phyloP scores from a whole-genome alignment of 495 filamentous ascomycete genomes.

The Barbatosphaeria neglecta region DNA sequence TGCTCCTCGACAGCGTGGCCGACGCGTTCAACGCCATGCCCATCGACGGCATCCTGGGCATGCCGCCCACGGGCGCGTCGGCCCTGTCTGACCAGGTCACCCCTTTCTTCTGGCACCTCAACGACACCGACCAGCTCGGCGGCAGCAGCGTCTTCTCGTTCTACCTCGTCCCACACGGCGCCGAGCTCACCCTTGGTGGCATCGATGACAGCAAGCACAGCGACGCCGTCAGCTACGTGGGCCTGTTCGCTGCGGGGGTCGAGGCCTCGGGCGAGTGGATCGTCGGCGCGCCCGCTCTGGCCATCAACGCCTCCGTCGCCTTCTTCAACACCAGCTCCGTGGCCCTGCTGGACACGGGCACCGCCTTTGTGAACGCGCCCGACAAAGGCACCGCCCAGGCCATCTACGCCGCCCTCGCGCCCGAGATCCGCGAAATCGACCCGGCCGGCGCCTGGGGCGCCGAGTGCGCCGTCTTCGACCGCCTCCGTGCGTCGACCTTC shows the following conservation, averaged over 20 bases:
- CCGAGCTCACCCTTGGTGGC: constrained; percentile 22
- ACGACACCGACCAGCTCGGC: background rate
- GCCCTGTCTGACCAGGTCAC: constrained; percentile 3
- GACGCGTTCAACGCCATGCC: constrained; percentile 7
- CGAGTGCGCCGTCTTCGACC: constrained; percentile 3
- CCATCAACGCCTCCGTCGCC: constrained; percentile 3
- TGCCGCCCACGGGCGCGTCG: constrained; percentile 5
- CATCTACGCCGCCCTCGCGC: constrained; percentile 12
- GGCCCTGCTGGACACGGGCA: constrained; percentile 12
- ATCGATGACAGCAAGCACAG: constrained; percentile 13
- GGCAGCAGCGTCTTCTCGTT: constrained; percentile 9
- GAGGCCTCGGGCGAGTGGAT: constrained; percentile 4
- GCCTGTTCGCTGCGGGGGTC: constrained; percentile 5
- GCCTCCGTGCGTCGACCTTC: background rate
- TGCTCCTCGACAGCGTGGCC: constrained; percentile 12
- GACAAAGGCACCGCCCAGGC: constrained; percentile 7
- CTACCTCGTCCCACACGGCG: constrained; percentile 7
- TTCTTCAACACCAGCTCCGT: constrained; percentile 2
- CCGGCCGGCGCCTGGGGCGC: constrained; percentile 11
- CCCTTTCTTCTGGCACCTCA: background rate
- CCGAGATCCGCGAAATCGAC: constrained; percentile 9
- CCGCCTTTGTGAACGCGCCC: constrained; percentile 10
- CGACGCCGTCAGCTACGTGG: constrained; percentile 7
- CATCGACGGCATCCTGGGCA: constrained; percentile 22
- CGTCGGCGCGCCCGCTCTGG: constrained; percentile 4